A percentile compares a stretch with the other conserved stretches of the same genome.
These are phyloP conservation scores for Exutisphaerella laricina DNA, from an alignment of 2,329 filamentous ascomycete genomes.

Conservation along the genomic window DNA sequence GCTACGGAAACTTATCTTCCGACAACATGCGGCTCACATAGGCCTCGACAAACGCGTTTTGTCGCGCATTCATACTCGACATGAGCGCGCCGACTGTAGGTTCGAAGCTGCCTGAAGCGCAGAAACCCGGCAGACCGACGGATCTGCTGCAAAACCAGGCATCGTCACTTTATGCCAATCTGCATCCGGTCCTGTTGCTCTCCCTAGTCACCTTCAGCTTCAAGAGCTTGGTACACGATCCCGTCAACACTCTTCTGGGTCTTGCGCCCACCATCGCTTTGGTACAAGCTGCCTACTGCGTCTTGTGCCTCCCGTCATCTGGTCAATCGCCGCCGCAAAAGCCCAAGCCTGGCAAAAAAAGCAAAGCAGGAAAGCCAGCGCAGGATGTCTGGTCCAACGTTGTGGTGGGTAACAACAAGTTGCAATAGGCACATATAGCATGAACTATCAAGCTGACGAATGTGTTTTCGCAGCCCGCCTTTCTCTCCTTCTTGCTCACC, in stretches of 20 bases:
- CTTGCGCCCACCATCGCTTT: constrained; percentile 58
- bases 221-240: constrained; percentile 61
- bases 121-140: constrained; percentile 23
- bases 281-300: constrained; percentile 57
- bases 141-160: constrained; percentile 27
- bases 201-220: constrained; percentile 61
- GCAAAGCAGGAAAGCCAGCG: constrained; percentile 49
- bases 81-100: constrained; percentile 16
- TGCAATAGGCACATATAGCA: constrained; percentile 3
- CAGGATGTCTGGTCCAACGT: constrained; percentile 39
- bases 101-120: constrained; percentile 14
- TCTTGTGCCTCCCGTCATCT: constrained; percentile 54
- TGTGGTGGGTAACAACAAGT: constrained; percentile 36
- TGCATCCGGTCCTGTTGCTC: constrained; percentile 64
- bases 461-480: constrained; percentile 51
- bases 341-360: constrained; percentile 44
- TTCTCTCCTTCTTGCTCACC: constrained; percentile 61
- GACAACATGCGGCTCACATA: too few species aligned
- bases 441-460: constrained; percentile 2
- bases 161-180: constrained; percentile 50
- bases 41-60: too few species aligned
- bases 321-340: constrained; percentile 33
- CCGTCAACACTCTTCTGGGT: constrained; percentile 57
- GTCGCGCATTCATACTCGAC: too few species aligned
- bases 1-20: too few species aligned